These are phyloP conservation scores for Colletotrichum abscissum DNA, from an alignment of 2,329 filamentous ascomycete species.

Conservation along the genomic window DNA sequence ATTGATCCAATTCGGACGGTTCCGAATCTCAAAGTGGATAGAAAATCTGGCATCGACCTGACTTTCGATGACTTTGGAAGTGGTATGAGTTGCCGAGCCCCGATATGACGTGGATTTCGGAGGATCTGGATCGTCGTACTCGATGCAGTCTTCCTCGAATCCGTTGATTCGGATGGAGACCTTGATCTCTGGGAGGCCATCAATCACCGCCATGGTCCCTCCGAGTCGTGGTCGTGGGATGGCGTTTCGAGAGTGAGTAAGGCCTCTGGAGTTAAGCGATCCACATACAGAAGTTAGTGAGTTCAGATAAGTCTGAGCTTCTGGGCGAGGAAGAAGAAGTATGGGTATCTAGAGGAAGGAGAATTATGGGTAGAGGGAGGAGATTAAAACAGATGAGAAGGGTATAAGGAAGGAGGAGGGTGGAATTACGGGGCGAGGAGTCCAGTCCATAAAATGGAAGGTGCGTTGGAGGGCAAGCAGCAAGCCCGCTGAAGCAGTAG, in stretches of 20 bases:
- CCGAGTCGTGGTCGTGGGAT: too few relatives aligned
- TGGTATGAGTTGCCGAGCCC: neutral
- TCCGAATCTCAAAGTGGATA: neutral
- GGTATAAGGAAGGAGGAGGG: too few relatives aligned
- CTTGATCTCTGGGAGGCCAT: conserved; percentile 3
- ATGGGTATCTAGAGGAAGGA: too few relatives aligned
- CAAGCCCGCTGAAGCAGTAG: fast-evolving
- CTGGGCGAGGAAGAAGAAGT: too few relatives aligned
- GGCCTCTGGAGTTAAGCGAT: too few relatives aligned
- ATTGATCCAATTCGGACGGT: neutral
- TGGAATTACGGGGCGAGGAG: too few relatives aligned
- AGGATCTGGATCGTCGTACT: conserved; percentile 5
- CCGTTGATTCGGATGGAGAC: conserved; percentile 1
- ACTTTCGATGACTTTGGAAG: conserved; percentile 16
- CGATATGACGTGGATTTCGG: fast-evolving
- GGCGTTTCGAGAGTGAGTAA: neutral
- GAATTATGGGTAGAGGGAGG: too few relatives aligned
- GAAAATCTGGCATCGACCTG: neutral
- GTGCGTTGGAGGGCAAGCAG: too few relatives aligned
- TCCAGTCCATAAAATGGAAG: too few relatives aligned
- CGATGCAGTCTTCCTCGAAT: neutral
- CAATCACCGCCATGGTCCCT: conserved; percentile 7
- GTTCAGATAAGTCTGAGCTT: too few relatives aligned
- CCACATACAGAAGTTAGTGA: too few relatives aligned
- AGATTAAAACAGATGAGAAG: fast-evolving